Percentiles rank a stretch among this genome's conserved stretches.
Evolutionary conservation across 1,139 yeast genomes (phyloP).

Genomic region (Waltiozyma sp.): DNA sequence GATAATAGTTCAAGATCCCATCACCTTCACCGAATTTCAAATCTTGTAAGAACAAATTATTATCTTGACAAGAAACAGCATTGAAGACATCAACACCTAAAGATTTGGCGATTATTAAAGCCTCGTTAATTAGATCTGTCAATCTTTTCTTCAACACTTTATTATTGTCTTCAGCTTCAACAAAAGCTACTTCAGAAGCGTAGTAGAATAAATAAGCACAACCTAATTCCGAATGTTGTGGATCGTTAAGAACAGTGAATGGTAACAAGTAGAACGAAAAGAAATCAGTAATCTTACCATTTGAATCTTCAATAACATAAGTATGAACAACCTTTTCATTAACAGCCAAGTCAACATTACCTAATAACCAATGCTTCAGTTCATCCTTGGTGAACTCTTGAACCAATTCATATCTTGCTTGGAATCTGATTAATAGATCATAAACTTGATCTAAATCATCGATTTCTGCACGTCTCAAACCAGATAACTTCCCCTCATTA

Average conservation of each 20-base stretch:
- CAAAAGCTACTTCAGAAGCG: constrained; percentile 53
- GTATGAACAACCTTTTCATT: constrained; percentile 51
- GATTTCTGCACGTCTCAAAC: constrained; percentile 52
- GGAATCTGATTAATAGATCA: constrained; percentile 48
- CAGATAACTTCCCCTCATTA: constrained; percentile 39
- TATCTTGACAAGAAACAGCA: constrained; percentile 86
- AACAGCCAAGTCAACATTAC: constrained; percentile 24
- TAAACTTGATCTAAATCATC: constrained; percentile 58
- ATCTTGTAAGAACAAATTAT: constrained; percentile 67
- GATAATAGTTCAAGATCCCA: constrained; percentile 80
- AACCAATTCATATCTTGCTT: constrained; percentile 57
- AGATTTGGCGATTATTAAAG: constrained; percentile 62
- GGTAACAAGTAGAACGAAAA: constrained; percentile 85
- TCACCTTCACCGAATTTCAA: constrained; percentile 91
- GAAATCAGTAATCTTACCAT: constrained; percentile 71
- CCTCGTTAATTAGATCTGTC: constrained; percentile 53
- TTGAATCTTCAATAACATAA: constrained; percentile 63
- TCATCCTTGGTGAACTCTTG: constrained; percentile 67
- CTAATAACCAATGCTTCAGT: constrained; percentile 71
- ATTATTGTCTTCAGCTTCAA: constrained; percentile 22
- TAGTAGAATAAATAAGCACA: constrained; percentile 88
- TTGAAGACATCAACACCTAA: constrained; percentile 81
- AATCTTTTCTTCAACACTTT: constrained; percentile 45
- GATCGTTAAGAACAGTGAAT: constrained; percentile 67
- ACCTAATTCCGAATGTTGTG: constrained; percentile 56